Evolutionary conservation across 371 early-diverging fungal species (phyloP), one percentile per base, ranked within the genome.

Genomic region (Lichtheimia hyalospora): DNA sequence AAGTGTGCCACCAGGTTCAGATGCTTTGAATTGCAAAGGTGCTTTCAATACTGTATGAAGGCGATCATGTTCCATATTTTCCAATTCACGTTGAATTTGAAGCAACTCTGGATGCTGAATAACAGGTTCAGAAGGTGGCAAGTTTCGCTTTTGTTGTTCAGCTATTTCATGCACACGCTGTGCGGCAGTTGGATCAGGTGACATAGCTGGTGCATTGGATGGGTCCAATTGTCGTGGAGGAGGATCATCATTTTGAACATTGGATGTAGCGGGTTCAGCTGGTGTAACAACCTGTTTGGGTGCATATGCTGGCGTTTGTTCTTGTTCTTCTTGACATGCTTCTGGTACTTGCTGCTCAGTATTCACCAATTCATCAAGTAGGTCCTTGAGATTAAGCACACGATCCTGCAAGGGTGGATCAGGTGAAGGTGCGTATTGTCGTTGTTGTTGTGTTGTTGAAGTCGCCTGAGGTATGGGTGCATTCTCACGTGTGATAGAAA

Each of bases 61-160:
- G 34, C 63, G 56, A 14, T 68, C 48, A 24, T 59, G 49, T 24
- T 62, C 65, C 1, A 73, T 65, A 3, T 67, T 49, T 14, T 67
- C 57, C 14, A 77, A 34, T 53, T 72, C 62, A 52, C 63, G 54
- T 44, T 68, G 60, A 15, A 77, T 69, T 10, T 56, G 39, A 7
- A 60, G 43, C 0, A 77, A 48, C 0, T 69, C 54, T 3, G 61
- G 58, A 10, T 55, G 44, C 23, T 51, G 24, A 10, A 46, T 46
- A 1, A 53, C 61, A 16, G 61, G 54, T 25, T 59, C 59, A 10
- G 42, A 34, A 43, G 54, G 48, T n/a, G 56, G 57, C 5, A 40
- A 28, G 48, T 55, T 52, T 18, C 23, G 52, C 16, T 48, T 52
- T 25, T 60, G 61, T 46, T 60, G 61, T 16, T 52, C 61, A 3